These are phyloP conservation scores for Pezizomycotina sp. DNA, from an alignment of 2,329 filamentous ascomycete genomes.

Conservation along the genomic window DNA sequence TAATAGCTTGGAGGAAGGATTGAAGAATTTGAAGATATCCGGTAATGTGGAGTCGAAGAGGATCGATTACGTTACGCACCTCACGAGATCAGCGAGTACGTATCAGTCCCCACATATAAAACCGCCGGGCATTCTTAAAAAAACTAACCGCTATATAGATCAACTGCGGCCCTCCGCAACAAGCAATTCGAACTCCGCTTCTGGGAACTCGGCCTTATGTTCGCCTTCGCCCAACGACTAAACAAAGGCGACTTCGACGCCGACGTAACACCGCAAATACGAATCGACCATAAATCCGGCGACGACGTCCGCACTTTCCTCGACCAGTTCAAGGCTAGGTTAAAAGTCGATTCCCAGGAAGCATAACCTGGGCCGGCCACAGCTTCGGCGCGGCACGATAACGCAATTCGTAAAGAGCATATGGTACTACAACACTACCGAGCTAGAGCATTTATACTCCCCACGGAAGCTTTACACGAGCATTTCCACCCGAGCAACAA, in stretches of 20 bases:
- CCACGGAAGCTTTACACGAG: conserved; percentile 2
- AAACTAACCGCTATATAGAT: too few species aligned
- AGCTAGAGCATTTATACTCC: conserved; percentile 15
- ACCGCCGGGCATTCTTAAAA: too few species aligned
- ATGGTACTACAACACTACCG: conserved; percentile 39
- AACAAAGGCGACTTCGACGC: conserved; percentile 36
- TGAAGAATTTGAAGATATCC: too few species aligned
- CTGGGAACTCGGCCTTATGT: conserved; percentile 60
- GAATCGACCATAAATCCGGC: neutral
- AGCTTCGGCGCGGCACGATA: conserved; percentile 63
- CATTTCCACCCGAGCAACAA: conserved; percentile 15
- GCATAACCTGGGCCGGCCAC: conserved; percentile 60
- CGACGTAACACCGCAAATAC: neutral
- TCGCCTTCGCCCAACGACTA: conserved; percentile 50
- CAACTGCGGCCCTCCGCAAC: conserved; percentile 35
- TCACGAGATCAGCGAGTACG: too few species aligned
- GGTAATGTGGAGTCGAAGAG: too few species aligned
- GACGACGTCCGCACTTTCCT: conserved; percentile 36
- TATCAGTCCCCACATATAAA: too few species aligned
- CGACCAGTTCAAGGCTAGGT: conserved; percentile 40
- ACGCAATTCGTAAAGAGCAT: conserved; percentile 65
- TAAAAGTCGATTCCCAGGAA: conserved; percentile 57
- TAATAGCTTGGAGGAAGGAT: conserved; percentile 45
- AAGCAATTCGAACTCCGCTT: conserved; percentile 56
- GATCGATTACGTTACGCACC: too few species aligned